phyloP scores from a whole-genome alignment of 352 stramenopile species.

The Globisporangium radiosum region DNA sequence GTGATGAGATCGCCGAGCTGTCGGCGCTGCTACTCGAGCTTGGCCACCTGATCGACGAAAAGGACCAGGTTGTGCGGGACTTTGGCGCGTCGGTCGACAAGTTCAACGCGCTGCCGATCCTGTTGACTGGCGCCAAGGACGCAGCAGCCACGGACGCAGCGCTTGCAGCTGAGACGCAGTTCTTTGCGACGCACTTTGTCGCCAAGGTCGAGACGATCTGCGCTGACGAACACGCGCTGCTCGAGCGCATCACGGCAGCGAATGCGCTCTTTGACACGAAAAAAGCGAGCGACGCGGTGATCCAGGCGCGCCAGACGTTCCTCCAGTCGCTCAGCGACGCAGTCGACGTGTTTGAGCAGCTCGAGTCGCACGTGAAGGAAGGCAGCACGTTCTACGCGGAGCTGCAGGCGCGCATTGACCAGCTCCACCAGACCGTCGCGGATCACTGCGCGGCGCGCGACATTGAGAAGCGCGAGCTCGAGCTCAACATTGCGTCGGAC shows the following conservation, averaged over 20 bases:
- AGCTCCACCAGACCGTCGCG: slow-evolving; percentile 66
- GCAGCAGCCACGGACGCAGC: slow-evolving; percentile 21
- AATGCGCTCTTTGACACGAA: slow-evolving; percentile 58
- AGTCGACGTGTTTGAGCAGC: slow-evolving; percentile 70
- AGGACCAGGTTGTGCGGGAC: slow-evolving; percentile 46
- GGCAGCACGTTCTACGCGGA: slow-evolving; percentile 62
- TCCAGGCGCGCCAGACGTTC: slow-evolving; percentile 47
- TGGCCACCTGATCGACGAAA: slow-evolving; percentile 47
- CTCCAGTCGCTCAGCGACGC: slow-evolving; percentile 57
- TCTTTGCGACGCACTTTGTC: slow-evolving; percentile 56
- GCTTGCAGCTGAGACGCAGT: slow-evolving; percentile 45
- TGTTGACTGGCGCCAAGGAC: slow-evolving; percentile 28
- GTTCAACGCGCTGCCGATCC: slow-evolving; percentile 44
- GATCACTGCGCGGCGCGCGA: slow-evolving; percentile 66
- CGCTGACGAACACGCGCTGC: slow-evolving; percentile 34
- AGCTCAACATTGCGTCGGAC: slow-evolving; percentile 54
- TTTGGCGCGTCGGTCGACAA: slow-evolving; percentile 51
- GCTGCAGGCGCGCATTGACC: slow-evolving; percentile 40
- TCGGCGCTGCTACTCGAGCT: slow-evolving; percentile 50
- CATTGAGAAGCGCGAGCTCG: slow-evolving; percentile 63
- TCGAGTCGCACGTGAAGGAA: slow-evolving; percentile 70
- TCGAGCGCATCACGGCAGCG: slow-evolving; percentile 30
- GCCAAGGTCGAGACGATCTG: slow-evolving; percentile 47
- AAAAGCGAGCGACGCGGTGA: slow-evolving; percentile 47
- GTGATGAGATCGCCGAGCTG: slow-evolving; percentile 39